These are phyloP conservation scores for Mortierella sp. DNA, from an alignment of 371 early-diverging fungal species.

Conservation along the genomic window DNA sequence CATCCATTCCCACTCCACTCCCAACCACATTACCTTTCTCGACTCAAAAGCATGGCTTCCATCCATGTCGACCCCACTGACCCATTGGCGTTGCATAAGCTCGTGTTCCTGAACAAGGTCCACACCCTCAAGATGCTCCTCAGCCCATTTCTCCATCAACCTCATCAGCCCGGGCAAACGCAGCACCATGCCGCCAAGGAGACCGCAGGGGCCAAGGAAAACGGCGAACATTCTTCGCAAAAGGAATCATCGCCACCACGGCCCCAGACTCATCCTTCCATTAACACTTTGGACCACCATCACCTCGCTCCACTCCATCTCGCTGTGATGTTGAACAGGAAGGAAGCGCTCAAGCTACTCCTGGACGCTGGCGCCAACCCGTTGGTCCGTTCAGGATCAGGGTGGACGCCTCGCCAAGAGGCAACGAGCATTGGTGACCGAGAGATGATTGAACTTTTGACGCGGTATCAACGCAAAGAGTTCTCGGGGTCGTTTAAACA, in stretches of 20 bases:
- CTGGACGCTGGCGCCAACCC: conserved; percentile 50
- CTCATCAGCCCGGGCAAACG: neutral
- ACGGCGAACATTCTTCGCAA: neutral
- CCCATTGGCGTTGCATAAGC: conserved; percentile 47
- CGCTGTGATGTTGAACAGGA: conserved; percentile 51
- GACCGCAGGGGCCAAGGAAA: neutral
- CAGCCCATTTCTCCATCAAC: conserved; percentile 23
- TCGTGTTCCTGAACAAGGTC: conserved; percentile 41
- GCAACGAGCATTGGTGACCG: conserved; percentile 43
- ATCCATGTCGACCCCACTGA: conserved; percentile 36
- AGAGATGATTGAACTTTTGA: conserved; percentile 34
- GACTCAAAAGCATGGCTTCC: conserved; percentile 25
- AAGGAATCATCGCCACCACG: neutral
- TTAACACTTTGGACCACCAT: conserved; percentile 46
- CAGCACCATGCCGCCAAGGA: neutral
- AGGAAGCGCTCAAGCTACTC: conserved; percentile 34
- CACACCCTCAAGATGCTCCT: conserved; percentile 44
- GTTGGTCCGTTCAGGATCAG: conserved; percentile 42
- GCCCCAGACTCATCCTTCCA: conserved; percentile 20
- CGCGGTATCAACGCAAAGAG: conserved; percentile 38
- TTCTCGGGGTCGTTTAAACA: conserved; percentile 40
- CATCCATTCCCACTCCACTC: conserved; percentile 2
- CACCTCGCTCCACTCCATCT: conserved; percentile 48
- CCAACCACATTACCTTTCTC: neutral
- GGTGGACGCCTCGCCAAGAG: conserved; percentile 51